Evolutionary conservation across 2,329 filamentous ascomycete species (phyloP), one percentile per base, ranked within the genome.

Genomic region (Pseudogymnoascus pannorum): DNA sequence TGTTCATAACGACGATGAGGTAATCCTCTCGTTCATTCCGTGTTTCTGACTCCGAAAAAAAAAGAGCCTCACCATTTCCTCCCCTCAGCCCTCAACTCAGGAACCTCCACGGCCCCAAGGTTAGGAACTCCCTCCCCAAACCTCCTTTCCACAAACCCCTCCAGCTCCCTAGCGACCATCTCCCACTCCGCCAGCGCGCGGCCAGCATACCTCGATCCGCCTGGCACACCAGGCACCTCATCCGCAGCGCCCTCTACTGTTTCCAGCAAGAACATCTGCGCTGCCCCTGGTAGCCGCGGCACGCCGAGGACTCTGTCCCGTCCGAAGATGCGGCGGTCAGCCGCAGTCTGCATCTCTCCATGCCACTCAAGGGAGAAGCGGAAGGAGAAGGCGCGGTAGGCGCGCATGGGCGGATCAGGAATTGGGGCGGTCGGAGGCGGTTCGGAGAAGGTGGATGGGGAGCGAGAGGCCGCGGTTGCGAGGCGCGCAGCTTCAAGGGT

Each of bases 151-250:
- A 91, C 84, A 73, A 93, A 94, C 69, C 85, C 89, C 74, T 92
- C 91, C 76, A 86, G 91, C 72, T 94, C 90, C 61, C 83, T 82
- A 14, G 92, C 84, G 18, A 93, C 82, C 16, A 89, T 76, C 18
- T 81, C 79, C 90, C 90, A 94, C 72, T 94, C 90, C 0, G 89
- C 89, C 48, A 94, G 78, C 0, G 90, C 87, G 18, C 88, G 81
- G 1, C 90, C 90, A 2, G 83, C 78, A 71, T 93, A 88, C 57
- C 83, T 82, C 7, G 79, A 76, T 24, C 78, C 79, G 5, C 48
- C 48, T 1, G 1, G 1, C 7, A 57, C 48, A 2, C 69, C 58
- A 6, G 59, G 12, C 4, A 72, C 66, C 51, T 72, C 70, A 9
- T 63, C 61, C 36, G 64, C 68, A 5, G 65, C 64, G 2, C 64